A percentile compares a stretch with the other conserved stretches of the same genome.
phyloP scores from a whole-genome alignment of 306 rosid species.

The Acacia melanoxylon region DNA sequence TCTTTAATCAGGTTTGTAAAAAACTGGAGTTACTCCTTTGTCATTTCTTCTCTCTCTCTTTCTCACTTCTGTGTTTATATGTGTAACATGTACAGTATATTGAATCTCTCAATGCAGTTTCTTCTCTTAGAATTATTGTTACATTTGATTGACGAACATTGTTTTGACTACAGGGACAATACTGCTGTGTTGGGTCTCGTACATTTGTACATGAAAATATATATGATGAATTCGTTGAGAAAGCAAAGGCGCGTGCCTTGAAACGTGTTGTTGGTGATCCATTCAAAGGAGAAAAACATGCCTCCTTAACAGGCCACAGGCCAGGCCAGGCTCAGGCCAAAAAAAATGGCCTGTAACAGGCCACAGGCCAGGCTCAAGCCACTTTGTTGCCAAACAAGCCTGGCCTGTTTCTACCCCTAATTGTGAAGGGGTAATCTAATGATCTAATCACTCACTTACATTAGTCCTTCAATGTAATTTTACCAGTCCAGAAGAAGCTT shows the following conservation, averaged over 20 bases:
- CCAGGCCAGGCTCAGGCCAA: no score
- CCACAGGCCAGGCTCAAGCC: no score
- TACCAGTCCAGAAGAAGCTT: no score
- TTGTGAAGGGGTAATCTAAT: no score
- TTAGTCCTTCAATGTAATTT: no score
- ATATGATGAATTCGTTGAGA: slow-evolving; percentile 78
- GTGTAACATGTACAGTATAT: not conserved
- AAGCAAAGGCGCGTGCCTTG: slow-evolving; percentile 77
- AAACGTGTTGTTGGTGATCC: slow-evolving; percentile 93
- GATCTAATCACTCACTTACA: no score
- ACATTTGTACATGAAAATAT: slow-evolving; percentile 85
- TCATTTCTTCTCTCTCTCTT: not conserved
- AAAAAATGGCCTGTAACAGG: no score
- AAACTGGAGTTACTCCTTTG: not conserved
- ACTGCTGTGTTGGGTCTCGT: slow-evolving; percentile 94
- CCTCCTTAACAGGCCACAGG: no score
- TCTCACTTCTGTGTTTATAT: not conserved
- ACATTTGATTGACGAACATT: slow-evolving; percentile 17
- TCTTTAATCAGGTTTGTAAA: slow-evolving; percentile 75
- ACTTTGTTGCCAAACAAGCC: no score
- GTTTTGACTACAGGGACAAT: slow-evolving; percentile 73
- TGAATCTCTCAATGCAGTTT: not conserved
- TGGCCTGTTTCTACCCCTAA: no score
- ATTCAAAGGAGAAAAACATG: slow-evolving; percentile 66
- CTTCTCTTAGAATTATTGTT: not conserved